phyloP scores from a whole-genome alignment of 139 green algal genomes.

The Chlorella sp. region DNA sequence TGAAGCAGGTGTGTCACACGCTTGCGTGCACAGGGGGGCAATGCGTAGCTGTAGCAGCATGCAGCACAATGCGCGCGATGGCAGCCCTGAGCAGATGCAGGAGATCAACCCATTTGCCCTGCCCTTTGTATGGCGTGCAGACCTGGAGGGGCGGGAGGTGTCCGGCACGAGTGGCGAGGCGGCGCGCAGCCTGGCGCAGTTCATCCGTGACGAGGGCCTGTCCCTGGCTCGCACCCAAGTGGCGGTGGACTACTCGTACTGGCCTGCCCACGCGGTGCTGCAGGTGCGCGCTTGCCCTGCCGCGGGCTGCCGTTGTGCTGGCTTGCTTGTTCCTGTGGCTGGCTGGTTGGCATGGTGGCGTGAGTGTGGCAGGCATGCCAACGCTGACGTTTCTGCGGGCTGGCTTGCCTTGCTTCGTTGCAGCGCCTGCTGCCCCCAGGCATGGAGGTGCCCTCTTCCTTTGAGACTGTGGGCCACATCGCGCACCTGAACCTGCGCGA shows the following conservation, averaged over 20 bases:
- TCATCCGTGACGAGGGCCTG: slow-evolving; percentile 16
- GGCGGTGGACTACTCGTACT: slow-evolving; percentile 70
- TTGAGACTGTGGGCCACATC: slow-evolving; percentile 97
- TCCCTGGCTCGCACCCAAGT: slow-evolving; percentile 42
- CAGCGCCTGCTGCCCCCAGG: slow-evolving; percentile 81
- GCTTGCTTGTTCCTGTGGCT: no score
- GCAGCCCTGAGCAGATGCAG: no score
- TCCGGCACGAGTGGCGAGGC: background rate
- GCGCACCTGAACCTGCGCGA: slow-evolving; percentile 95
- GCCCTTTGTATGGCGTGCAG: no score
- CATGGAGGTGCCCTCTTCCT: slow-evolving; percentile 85
- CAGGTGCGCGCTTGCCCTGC: background rate
- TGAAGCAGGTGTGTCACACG: slow-evolving; percentile 19
- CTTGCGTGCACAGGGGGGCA: background rate
- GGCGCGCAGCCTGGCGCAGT: background rate
- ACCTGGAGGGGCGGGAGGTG: background rate
- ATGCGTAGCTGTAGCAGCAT: background rate
- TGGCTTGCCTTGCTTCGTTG: slow-evolving; percentile 24
- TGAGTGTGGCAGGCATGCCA: background rate
- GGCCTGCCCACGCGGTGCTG: slow-evolving; percentile 43
- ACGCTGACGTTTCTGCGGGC: background rate
- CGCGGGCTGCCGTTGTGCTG: no score
- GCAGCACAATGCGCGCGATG: no score
- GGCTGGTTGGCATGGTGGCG: no score
- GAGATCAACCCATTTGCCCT: no score